Base-by-base conservation (phyloP, 2,329 filamentous ascomycete species). In the Fusarium musae region DNA sequence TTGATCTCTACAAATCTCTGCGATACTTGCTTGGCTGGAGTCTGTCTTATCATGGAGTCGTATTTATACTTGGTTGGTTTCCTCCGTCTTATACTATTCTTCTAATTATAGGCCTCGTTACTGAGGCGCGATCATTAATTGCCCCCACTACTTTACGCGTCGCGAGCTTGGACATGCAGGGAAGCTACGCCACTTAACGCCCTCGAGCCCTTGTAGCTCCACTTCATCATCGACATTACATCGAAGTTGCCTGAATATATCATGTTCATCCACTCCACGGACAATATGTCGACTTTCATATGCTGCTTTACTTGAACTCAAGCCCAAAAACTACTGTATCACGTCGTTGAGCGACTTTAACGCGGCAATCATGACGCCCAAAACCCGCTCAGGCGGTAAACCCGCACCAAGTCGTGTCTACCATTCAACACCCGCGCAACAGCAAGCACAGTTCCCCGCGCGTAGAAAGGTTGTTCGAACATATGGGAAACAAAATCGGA, bases 371-470 rank as follows among this genome's bases (percentile, higher is more conserved):
- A 84, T 84, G 83, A 72, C 81, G 17, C 81, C 83, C 10, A 75
- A 79, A 62, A 83, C 82, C 49, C 82, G 82, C 54, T 83, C 83
- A n/a, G 76, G 81, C 47, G 82, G 82, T 57, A 78, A 78, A 54
- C 76, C 81, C 36, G 75, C 80, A n/a, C 76, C 82, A 23, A 80
- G 79, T 60, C 80, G 81, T 40, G 78, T 84, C 66, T 85, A 84
- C 68, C 78, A 82, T 70, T 81, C 82, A 32, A 79, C 79, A 26
- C 82, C 82, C 9, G 59, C 77, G 21, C 79, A 82, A 28, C 81
- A 83, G 66, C 84, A 85, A 70, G 75, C 77, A 28, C 82, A 81
- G 46, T 85, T 85, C 59, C 81, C 83, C 1, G 62, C 79, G 17
- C 79, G 82, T 28, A 79, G 77, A 53, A 82, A 73, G 42, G 75